phyloP scores from a whole-genome alignment of 2,329 filamentous ascomycete species.

The Fusarium oligoseptatum region DNA sequence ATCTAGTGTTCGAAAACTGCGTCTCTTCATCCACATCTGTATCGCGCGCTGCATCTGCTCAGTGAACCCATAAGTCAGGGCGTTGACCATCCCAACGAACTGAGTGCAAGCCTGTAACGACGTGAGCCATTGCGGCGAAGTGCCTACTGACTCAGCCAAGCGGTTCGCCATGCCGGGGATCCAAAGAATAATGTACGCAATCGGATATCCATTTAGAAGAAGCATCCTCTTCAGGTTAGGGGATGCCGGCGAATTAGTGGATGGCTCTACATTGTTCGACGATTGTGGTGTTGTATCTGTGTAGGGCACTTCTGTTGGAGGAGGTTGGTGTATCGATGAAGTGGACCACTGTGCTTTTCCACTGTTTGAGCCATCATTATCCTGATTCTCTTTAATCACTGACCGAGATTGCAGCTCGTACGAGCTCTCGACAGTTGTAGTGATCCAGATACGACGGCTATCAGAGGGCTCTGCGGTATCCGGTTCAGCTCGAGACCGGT shows the following conservation, averaged over 20 bases:
- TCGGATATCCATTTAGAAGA: slow-evolving; percentile 9
- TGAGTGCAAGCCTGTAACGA: slow-evolving; percentile 2
- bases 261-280: neutral
- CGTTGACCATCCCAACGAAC: slow-evolving; percentile 1
- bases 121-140: neutral
- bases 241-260: neutral
- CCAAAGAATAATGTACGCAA: slow-evolving; percentile 10
- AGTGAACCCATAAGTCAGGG: slow-evolving; percentile 9
- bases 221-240: slow-evolving; percentile 6
- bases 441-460: neutral
- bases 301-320: neutral
- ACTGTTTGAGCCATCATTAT: neutral
- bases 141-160: neutral
- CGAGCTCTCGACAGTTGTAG: neutral
- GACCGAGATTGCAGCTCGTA: neutral
- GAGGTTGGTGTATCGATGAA: neutral
- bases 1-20: neutral
- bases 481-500: neutral
- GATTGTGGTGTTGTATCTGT: neutral
- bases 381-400: neutral
- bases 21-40: neutral
- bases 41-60: slow-evolving; percentile 1
- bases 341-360: neutral
- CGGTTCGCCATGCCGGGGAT: slow-evolving; percentile 8
- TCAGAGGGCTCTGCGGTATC: neutral